Evolutionary conservation across 2,329 filamentous ascomycete genomes (phyloP).

Genomic region (Hysterium pulicare): DNA sequence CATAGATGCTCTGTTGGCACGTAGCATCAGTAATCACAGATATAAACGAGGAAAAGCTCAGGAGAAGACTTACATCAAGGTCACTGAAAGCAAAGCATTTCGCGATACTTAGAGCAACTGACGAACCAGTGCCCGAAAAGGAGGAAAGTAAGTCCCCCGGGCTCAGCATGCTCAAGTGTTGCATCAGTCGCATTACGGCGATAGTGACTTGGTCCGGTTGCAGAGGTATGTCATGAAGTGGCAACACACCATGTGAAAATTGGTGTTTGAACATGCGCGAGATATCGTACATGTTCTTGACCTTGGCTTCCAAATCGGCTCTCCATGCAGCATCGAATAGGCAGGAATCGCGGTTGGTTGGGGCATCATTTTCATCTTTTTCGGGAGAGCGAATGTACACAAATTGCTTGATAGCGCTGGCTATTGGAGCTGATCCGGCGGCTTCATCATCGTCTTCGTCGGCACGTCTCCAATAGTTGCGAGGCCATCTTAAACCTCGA

Average conservation of each 20-base stretch:
- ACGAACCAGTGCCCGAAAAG: too few relatives aligned
- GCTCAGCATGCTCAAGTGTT: neutral
- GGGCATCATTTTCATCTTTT: neutral
- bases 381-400: neutral
- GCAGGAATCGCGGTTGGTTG: neutral
- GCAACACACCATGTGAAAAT: neutral
- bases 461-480: too few relatives aligned
- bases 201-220: neutral
- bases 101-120: neutral
- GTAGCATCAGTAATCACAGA: neutral
- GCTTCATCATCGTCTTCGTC: too few relatives aligned
- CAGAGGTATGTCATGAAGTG: neutral
- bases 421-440: neutral
- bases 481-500: neutral
- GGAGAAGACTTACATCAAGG: neutral
- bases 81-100: neutral
- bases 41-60: neutral
- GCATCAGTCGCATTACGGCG: neutral
- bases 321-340: too few relatives aligned
- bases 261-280: neutral
- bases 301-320: neutral
- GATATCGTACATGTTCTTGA: neutral
- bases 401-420: neutral
- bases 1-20: too few relatives aligned
- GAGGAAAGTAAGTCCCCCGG: too few relatives aligned